phyloP scores from a whole-genome alignment of 768 basidiomycete species.

The Mrakia frigida region DNA sequence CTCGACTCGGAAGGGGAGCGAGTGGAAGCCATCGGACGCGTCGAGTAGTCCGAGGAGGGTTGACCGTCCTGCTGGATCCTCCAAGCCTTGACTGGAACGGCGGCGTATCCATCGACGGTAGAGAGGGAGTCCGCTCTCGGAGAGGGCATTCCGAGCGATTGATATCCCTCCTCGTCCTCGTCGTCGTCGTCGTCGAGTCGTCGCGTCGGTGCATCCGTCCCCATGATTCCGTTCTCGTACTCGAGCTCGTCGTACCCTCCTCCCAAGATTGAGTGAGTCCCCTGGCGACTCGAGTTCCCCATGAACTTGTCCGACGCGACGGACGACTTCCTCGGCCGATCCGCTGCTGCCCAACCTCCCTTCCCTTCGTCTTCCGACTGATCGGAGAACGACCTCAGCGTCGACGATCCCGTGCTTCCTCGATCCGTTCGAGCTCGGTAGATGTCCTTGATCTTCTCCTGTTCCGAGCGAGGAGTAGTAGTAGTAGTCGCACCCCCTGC shows the following conservation, averaged over 20 bases:
- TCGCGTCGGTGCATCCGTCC: constrained; percentile 7
- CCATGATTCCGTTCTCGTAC: constrained; percentile 14
- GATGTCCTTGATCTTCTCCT: not conserved
- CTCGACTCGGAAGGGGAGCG: not conserved
- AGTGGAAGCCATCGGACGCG: not conserved
- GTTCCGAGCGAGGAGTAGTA: not conserved
- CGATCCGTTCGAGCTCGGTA: not conserved
- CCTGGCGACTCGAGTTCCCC: not conserved
- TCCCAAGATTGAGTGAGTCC: constrained; percentile 20
- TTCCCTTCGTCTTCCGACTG: constrained; percentile 6
- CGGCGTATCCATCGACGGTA: not conserved
- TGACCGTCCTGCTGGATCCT: constrained; percentile 6
- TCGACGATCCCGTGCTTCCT: constrained; percentile 16
- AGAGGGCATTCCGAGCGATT: not conserved
- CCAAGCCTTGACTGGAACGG: not conserved
- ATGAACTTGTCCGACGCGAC: not conserved
- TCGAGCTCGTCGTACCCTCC: constrained; percentile 26
- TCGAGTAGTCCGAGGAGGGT: not conserved
- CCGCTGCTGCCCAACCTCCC: not conserved
- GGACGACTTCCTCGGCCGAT: not conserved
- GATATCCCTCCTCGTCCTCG: not conserved
- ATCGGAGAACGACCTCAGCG: not conserved
- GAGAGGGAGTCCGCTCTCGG: not conserved
- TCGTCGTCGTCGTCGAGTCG: constrained; percentile 7
- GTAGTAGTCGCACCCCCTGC: not conserved